phyloP scores from a whole-genome alignment of 2,329 filamentous ascomycete genomes.

The Talaromyces marneffei region DNA sequence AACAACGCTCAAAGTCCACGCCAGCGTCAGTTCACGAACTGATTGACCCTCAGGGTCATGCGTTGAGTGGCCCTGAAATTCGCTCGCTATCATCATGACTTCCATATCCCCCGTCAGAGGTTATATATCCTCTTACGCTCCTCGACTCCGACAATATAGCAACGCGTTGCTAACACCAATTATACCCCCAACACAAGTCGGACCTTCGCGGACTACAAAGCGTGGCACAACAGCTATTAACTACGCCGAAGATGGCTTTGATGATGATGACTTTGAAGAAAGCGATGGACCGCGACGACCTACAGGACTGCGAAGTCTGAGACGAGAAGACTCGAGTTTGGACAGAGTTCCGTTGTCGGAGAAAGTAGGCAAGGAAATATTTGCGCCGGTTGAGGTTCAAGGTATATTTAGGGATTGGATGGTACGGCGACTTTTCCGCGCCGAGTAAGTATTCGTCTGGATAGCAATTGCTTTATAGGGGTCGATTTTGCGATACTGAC shows the following conservation, averaged over 20 bases:
- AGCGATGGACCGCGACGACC: conserved; percentile 65
- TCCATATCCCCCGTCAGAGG: conserved; percentile 69
- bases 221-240: conserved; percentile 94
- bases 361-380: conserved; percentile 77
- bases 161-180: conserved; percentile 87
- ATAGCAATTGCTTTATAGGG: background rate
- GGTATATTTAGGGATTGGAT: conserved; percentile 96
- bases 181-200: conserved; percentile 62
- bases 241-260: conserved; percentile 93
- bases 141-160: conserved; percentile 80
- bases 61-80: conserved; percentile 23
- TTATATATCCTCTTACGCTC: conserved; percentile 86
- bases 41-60: conserved; percentile 29
- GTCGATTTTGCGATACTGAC: background rate
- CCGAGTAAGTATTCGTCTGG: conserved; percentile 33
- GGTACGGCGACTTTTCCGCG: conserved; percentile 57
- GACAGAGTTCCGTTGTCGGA: conserved; percentile 62
- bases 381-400: conserved; percentile 72
- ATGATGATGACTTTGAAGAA: conserved; percentile 60
- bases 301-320: conserved; percentile 70
- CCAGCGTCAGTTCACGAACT: background rate
- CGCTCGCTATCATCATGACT: conserved; percentile 38
- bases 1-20: background rate
- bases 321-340: conserved; percentile 65
- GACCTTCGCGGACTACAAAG: conserved; percentile 82